Evolutionary conservation across 2,329 filamentous ascomycete genomes (phyloP).

Genomic region (Ophiostoma sp.): DNA sequence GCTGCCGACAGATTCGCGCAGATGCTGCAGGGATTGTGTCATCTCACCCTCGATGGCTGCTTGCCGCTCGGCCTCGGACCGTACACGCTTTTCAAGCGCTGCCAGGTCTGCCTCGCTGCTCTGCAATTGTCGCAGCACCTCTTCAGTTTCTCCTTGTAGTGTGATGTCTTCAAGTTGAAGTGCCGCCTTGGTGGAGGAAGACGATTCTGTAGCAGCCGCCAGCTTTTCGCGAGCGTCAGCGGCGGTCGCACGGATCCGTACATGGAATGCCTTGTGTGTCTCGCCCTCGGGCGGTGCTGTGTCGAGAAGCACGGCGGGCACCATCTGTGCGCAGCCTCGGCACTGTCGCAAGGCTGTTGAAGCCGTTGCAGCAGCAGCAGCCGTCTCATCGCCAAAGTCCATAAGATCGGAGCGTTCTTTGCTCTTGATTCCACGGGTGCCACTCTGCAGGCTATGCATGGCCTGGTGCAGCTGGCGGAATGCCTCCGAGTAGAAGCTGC

Average conservation of each 20-base stretch:
- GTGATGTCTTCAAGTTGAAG: slow-evolving; percentile 4
- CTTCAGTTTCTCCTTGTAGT: slow-evolving; percentile 33
- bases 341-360: slow-evolving; percentile 17
- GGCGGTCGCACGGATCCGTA: slow-evolving; percentile 20
- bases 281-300: slow-evolving; percentile 19
- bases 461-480: slow-evolving; percentile 25
- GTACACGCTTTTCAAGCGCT: slow-evolving; percentile 61
- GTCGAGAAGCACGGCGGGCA: slow-evolving; percentile 22
- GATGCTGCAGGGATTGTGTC: slow-evolving; percentile 22
- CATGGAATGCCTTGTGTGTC: slow-evolving; percentile 25
- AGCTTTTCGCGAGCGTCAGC: slow-evolving; percentile 16
- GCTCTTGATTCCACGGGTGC: background rate
- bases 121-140: slow-evolving; percentile 43
- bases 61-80: slow-evolving; percentile 30
- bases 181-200: background rate
- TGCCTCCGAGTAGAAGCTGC: slow-evolving; percentile 22
- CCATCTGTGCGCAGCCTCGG: slow-evolving; percentile 21
- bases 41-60: slow-evolving; percentile 23
- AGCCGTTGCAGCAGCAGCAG: background rate
- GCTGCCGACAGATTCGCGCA: slow-evolving; percentile 25
- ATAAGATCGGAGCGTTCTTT: background rate
- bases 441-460: slow-evolving; percentile 19
- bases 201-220: slow-evolving; percentile 1
- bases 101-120: slow-evolving; percentile 53
- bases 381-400: background rate